A percentile compares a stretch with the other conserved stretches of the same genome.
These are phyloP conservation scores for Penicillium pulvis DNA, from an alignment of 495 filamentous ascomycete species.

Conservation along the genomic window DNA sequence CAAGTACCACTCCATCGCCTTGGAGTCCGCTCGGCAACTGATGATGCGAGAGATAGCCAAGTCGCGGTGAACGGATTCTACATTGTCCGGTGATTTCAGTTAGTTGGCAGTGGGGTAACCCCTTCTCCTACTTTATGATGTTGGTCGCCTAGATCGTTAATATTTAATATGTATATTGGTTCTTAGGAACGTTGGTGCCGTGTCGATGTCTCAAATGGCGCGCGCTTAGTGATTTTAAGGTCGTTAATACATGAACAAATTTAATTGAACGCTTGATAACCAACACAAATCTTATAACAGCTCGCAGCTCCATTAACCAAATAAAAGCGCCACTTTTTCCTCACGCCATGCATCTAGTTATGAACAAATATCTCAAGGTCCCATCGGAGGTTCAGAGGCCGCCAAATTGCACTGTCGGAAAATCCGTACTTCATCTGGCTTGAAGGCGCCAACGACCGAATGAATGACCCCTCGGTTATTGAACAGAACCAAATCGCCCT, in stretches of 20 bases:
- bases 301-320: not conserved
- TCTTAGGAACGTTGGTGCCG: not conserved
- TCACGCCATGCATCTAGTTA: not conserved
- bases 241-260: too few species aligned
- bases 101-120: not conserved
- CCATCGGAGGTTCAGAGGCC: constrained; percentile 36
- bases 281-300: not conserved
- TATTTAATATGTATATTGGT: not conserved
- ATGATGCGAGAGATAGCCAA: constrained; percentile 47
- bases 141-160: not conserved
- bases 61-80: constrained; percentile 43
- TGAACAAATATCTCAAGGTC: constrained; percentile 10
- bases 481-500: constrained; percentile 72
- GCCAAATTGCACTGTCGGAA: constrained; percentile 79
- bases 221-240: too few species aligned
- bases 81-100: constrained; percentile 30
- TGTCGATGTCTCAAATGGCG: not conserved
- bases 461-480: constrained; percentile 74
- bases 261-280: not conserved
- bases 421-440: constrained; percentile 66
- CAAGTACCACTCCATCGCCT: constrained; percentile 55
- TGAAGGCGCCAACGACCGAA: constrained; percentile 72
- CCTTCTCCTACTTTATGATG: not conserved
- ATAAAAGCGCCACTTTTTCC: not conserved
- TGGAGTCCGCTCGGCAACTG: constrained; percentile 56